Base-by-base conservation (phyloP, 164 flowering plant species). In the Stephania yunnanensis region DNA sequence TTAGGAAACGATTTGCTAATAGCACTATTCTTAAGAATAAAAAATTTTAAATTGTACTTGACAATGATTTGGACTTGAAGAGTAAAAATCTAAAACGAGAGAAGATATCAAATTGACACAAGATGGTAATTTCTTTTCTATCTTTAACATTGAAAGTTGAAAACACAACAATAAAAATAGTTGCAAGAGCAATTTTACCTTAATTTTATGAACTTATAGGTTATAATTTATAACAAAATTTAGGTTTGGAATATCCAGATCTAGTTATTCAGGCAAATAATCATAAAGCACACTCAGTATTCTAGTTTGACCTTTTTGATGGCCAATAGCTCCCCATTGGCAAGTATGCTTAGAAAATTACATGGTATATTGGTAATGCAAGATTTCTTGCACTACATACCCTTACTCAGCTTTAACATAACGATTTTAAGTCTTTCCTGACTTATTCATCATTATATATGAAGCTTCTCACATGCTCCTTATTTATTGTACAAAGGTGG, bases 401-500 rank as follows among this genome's bases (percentile, higher is more conserved):
- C 55, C 55, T 9, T 50, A 50, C 15, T 71, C 29, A 25, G 8
- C 6, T 52, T 15, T 52, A 15, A 15, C 4, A 7, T 29, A 71
- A 0, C 1, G 3, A 36, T 36, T 36, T 36, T 20, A 15, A 25
- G 11, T 53, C 25, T 15, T 52, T 71, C 10, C 63, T 69, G n/a
- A 9, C 29, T 7, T 72, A 30, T 15, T 66, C 11, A 10, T 20
- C 50, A 0, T 66, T 65, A 44, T 66, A 66, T 20, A 10, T 72
- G 20, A 7, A 44, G 53, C 50, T 13, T 55, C 74, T 66, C 73
- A 87, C 86, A 55, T 81, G 78, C 83, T 85, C 65, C 46, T 81
- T 69, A 85, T 88, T 92, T 88, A 88, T 83, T 68, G 76, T 84
- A 72, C 73, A 80, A 86, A 94, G 99, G 94, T 96, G 91, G 97